Percentiles rank a stretch among this genome's conserved stretches.
Conservation (phyloP, 1,139 yeast species). For the Lodderomyces metapsilosis region DNA sequence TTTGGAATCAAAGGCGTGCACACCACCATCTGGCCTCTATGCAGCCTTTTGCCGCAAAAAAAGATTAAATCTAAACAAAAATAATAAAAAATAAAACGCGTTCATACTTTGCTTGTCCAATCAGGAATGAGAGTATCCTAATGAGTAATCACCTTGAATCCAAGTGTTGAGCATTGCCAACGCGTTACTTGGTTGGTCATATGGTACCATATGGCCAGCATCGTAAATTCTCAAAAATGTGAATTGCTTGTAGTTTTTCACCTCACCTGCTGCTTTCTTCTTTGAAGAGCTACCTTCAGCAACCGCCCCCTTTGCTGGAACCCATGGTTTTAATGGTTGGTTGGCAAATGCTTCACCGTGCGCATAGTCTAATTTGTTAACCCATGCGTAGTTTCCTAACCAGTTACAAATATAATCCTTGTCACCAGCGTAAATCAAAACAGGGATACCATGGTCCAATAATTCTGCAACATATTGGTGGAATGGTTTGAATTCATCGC, state of each 20-base stretch:
- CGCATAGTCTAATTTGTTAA: constrained; percentile 65
- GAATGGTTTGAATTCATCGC: constrained; percentile 86
- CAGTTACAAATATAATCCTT: constrained; percentile 84
- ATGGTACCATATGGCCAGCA: constrained; percentile 55
- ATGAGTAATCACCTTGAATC: constrained; percentile 35
- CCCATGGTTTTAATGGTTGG: constrained; percentile 42
- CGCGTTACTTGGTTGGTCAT: constrained; percentile 45
- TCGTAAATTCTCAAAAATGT: constrained; percentile 48
- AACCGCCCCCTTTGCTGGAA: constrained; percentile 15
- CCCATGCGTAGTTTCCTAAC: constrained; percentile 83
- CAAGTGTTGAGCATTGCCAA: constrained; percentile 49
- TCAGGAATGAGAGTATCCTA: constrained; percentile 11
- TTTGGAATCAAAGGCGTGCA: not conserved
- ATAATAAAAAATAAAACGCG: not conserved
- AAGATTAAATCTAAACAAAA: not conserved
- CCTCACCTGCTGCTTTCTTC: constrained; percentile 38
- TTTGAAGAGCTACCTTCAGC: constrained; percentile 19
- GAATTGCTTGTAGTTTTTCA: constrained; percentile 43
- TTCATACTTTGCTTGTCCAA: too few species aligned
- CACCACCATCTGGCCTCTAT: too few species aligned
- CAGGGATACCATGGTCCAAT: constrained; percentile 61
- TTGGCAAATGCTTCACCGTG: constrained; percentile 51
- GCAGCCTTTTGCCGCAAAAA: too few species aligned
- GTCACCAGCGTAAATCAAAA: constrained; percentile 80
- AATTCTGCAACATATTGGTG: constrained; percentile 63